Evolutionary conservation across 768 basidiomycete species (phyloP).

Genomic region (Hypsizygus marmoreus): DNA sequence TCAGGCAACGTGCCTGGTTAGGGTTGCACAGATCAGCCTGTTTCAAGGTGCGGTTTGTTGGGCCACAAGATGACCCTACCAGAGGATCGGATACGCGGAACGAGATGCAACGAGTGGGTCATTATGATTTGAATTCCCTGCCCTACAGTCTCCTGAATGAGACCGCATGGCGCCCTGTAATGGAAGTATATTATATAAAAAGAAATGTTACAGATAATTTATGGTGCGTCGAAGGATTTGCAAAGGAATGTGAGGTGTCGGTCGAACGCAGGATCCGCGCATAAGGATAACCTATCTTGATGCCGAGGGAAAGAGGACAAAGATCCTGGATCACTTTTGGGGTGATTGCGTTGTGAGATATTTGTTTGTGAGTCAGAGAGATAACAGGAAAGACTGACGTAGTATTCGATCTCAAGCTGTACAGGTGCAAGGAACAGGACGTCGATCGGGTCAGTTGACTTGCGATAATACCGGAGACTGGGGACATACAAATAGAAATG

Average conservation of each 20-base stretch:
- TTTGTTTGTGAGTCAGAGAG: neutral
- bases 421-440: slow-evolving; percentile 8
- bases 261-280: slow-evolving; percentile 10
- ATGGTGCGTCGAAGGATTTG: neutral
- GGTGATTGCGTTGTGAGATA: slow-evolving; percentile 15
- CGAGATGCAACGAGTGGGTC: too few relatives aligned
- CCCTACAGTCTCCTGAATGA: neutral
- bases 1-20: too few relatives aligned
- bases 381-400: slow-evolving; percentile 53
- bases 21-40: too few relatives aligned
- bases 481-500: slow-evolving; percentile 86
- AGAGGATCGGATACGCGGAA: neutral
- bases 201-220: slow-evolving; percentile 2
- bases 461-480: slow-evolving; percentile 6
- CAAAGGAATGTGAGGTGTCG: slow-evolving; percentile 4
- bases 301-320: neutral
- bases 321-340: slow-evolving; percentile 16
- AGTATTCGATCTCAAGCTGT: slow-evolving; percentile 95
- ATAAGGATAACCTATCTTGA: too few relatives aligned
- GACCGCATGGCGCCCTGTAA: neutral
- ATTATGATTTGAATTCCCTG: too few relatives aligned
- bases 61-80: too few relatives aligned
- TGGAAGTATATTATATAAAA: slow-evolving; percentile 1
- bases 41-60: too few relatives aligned
- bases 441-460: slow-evolving; percentile 14